Conservation (phyloP, 164 flowering plant genomes). For the Berberis vulgaris region DNA sequence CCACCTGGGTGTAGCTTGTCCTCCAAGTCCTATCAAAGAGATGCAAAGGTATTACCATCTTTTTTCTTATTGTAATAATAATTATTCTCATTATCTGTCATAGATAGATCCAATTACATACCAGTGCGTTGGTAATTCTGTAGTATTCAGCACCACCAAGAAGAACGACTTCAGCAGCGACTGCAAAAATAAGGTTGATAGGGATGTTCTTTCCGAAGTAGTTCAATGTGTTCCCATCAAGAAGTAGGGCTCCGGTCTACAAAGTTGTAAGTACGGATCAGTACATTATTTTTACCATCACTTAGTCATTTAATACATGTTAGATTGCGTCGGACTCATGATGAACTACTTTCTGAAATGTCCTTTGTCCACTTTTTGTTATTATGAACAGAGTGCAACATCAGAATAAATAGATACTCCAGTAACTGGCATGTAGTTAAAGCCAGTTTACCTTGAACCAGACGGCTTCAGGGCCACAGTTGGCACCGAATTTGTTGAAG, state of each 20-base stretch:
- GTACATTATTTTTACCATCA: background rate
- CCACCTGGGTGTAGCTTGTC: slow-evolving; percentile 98
- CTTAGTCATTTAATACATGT: too few species aligned
- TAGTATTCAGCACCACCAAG: slow-evolving; percentile 97
- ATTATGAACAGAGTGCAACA: background rate
- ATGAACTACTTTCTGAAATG: background rate
- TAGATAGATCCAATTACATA: slow-evolving; percentile 14
- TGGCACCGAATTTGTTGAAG: slow-evolving; percentile 94
- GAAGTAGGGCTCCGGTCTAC: slow-evolving; percentile 99
- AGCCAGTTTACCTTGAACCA: slow-evolving; percentile 78
- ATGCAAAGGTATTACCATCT: background rate
- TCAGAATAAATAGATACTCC: background rate
- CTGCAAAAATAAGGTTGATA: slow-evolving; percentile 80
- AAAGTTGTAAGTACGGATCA: slow-evolving; percentile 1
- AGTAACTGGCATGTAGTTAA: background rate
- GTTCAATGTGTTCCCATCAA: slow-evolving; percentile 94
- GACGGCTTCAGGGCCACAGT: slow-evolving; percentile 98
- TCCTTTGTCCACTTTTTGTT: background rate
- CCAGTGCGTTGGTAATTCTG: slow-evolving; percentile 93
- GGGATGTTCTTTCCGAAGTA: slow-evolving; percentile 98
- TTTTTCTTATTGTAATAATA: background rate
- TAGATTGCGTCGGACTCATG: too few species aligned
- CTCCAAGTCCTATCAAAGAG: slow-evolving; percentile 52
- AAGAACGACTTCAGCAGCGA: slow-evolving; percentile 81
- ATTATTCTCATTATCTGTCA: background rate